Conservation (phyloP, 208 protist genomes). For the Trypanosoma grayi region DNA sequence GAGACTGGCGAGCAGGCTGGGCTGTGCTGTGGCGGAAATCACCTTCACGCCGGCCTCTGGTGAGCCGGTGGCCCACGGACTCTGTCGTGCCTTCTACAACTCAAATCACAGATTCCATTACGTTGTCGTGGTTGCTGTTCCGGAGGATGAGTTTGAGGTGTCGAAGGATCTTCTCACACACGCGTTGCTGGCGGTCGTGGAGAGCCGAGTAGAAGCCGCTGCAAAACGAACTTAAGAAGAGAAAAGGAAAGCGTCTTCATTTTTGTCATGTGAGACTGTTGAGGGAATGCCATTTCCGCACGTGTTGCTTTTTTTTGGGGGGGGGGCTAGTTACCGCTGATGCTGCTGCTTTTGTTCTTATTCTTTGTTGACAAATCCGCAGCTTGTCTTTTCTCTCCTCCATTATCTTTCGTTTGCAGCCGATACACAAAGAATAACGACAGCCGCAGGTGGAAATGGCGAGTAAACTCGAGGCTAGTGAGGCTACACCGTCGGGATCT, state of each 20-base stretch:
- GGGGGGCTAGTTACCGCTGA: no score
- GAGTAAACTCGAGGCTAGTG: constrained; percentile 12
- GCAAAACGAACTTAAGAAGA: constrained; percentile 47
- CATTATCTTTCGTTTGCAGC: no score
- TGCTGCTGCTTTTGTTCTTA: no score
- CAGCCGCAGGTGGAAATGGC: constrained; percentile 22
- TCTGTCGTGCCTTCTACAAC: constrained; percentile 84
- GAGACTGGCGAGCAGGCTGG: constrained; percentile 43
- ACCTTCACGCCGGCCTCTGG: constrained; percentile 60
- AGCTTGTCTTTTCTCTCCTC: no score
- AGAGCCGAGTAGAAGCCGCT: constrained; percentile 67
- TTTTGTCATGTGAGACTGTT: no score
- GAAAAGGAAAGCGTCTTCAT: constrained; percentile 14
- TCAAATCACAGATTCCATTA: constrained; percentile 76
- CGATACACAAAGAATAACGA: no score
- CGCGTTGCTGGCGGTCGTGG: constrained; percentile 61
- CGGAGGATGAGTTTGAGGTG: constrained; percentile 62
- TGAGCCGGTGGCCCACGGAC: constrained; percentile 58
- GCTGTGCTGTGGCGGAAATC: constrained; percentile 67
- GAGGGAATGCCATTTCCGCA: no score
- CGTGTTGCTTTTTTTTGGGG: no score
- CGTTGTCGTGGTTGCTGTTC: constrained; percentile 69
- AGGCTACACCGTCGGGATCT: constrained; percentile 7
- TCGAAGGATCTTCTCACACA: constrained; percentile 69
- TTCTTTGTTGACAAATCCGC: no score